These are phyloP conservation scores for Cicer arietinum DNA, from an alignment of 306 rosid genomes.

Conservation along the genomic window DNA sequence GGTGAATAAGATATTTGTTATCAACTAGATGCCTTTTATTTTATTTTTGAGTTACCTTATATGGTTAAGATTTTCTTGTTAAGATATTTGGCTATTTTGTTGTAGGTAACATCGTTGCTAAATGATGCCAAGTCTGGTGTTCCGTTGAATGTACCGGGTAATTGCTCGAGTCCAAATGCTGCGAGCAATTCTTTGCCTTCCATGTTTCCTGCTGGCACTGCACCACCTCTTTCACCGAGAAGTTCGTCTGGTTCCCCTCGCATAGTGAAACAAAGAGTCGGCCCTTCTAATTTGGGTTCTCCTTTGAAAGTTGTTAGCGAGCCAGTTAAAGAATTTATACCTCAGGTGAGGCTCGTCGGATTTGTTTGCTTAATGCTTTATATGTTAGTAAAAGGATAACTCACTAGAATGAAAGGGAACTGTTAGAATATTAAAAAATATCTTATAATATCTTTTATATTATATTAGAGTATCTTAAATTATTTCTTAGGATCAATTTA, in stretches of 20 bases:
- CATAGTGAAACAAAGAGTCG: constrained; percentile 82
- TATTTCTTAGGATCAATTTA: too few relatives aligned
- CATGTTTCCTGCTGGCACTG: constrained; percentile 99
- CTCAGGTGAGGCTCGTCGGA: constrained; percentile 73
- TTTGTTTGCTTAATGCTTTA: constrained; percentile 34
- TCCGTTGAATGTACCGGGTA: constrained; percentile 91
- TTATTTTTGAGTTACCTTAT: not conserved
- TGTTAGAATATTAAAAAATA: too few relatives aligned
- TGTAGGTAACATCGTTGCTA: constrained; percentile 77
- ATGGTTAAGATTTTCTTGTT: constrained; percentile 15
- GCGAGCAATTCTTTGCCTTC: constrained; percentile 84
- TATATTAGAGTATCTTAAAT: too few relatives aligned
- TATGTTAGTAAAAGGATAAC: constrained; percentile 22
- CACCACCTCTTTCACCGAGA: constrained; percentile 95
- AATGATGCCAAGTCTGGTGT: constrained; percentile 90
- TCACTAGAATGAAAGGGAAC: constrained; percentile 6
- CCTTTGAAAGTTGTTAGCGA: constrained; percentile 93
- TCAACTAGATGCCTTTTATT: not conserved
- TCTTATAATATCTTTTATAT: too few relatives aligned
- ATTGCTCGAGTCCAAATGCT: constrained; percentile 94
- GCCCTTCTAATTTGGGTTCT: constrained; percentile 90
- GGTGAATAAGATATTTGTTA: constrained; percentile 34
- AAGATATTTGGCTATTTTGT: constrained; percentile 20
- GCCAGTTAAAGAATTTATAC: constrained; percentile 93
- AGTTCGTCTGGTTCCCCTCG: constrained; percentile 97